These are phyloP conservation scores for Alternaria arbusti DNA, from an alignment of 2,329 filamentous ascomycete genomes.

Conservation along the genomic window DNA sequence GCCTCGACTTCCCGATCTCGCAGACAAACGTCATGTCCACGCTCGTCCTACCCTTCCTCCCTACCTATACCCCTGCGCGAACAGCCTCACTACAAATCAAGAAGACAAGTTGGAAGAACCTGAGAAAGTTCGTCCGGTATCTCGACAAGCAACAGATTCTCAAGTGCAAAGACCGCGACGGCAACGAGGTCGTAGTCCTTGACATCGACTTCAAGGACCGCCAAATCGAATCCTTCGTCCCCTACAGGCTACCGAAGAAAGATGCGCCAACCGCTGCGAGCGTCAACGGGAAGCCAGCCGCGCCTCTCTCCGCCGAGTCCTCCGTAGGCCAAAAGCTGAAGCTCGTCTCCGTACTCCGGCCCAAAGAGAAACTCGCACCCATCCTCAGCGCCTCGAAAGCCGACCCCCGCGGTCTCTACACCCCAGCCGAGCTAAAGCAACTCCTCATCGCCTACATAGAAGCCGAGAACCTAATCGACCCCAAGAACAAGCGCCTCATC, in stretches of 20 bases:
- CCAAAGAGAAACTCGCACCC: conserved; percentile 64
- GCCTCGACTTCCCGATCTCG: conserved; percentile 67
- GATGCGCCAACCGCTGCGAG: conserved; percentile 45
- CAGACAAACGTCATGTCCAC: conserved; percentile 69
- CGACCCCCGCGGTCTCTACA: conserved; percentile 64
- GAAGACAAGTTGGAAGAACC: conserved; percentile 73
- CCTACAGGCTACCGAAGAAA: conserved; percentile 68
- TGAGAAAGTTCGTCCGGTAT: conserved; percentile 72
- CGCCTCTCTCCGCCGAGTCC: conserved; percentile 48
- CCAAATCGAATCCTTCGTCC: conserved; percentile 62
- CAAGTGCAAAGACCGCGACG: conserved; percentile 69
- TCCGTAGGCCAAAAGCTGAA: conserved; percentile 57
- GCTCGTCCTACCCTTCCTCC: conserved; percentile 70
- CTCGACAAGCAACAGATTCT: conserved; percentile 69
- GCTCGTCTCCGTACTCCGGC: conserved; percentile 62
- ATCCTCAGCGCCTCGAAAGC: conserved; percentile 59
- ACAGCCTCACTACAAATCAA: conserved; percentile 69
- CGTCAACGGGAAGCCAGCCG: conserved; percentile 51
- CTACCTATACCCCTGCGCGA: conserved; percentile 62
- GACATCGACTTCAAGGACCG: conserved; percentile 69
- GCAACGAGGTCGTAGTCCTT: conserved; percentile 67
- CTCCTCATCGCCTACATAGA: conserved; percentile 65
- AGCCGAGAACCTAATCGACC: conserved; percentile 61
- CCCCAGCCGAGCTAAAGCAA: conserved; percentile 64
- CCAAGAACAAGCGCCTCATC: conserved; percentile 66